Evolutionary conservation across 345 rosid genomes (phyloP).

Genomic region (Eucalyptus viminalis): DNA sequence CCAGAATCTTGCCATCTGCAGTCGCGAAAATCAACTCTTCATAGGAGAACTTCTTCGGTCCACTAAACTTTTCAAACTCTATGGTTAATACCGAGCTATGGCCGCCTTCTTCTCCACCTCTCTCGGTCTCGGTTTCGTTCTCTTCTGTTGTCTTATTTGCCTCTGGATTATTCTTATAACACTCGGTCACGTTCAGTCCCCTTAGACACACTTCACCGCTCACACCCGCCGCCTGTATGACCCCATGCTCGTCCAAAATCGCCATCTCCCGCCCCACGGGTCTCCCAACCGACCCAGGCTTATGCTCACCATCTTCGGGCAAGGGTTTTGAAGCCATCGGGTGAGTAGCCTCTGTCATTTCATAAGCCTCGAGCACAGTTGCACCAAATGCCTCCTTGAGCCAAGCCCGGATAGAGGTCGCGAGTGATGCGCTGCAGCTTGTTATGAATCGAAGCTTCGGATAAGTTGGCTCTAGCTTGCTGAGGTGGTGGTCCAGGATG

Average conservation of each 20-base stretch:
- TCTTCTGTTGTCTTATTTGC: background rate
- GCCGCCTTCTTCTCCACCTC: background rate
- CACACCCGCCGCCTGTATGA: background rate
- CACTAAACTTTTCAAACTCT: background rate
- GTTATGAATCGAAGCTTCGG: slow-evolving; percentile 68
- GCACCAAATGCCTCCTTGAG: slow-evolving; percentile 70
- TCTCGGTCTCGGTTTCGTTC: background rate
- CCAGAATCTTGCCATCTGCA: background rate
- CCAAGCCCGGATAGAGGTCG: slow-evolving; percentile 39
- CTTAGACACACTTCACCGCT: background rate
- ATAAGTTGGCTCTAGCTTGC: slow-evolving; percentile 38
- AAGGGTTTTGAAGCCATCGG: slow-evolving; percentile 72
- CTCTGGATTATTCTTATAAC: too few species aligned
- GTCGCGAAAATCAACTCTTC: background rate
- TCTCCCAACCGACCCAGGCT: slow-evolving; percentile 74
- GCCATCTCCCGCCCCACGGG: slow-evolving; percentile 78
- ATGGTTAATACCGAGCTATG: background rate
- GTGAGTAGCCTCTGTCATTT: slow-evolving; percentile 81
- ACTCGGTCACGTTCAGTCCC: too few species aligned
- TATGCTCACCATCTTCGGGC: slow-evolving; percentile 64
- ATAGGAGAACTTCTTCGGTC: background rate
- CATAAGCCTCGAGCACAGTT: slow-evolving; percentile 76
- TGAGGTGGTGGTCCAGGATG: slow-evolving; percentile 53
- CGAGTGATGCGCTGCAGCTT: slow-evolving; percentile 65
- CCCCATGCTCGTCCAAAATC: slow-evolving; percentile 20